Evolutionary conservation across 768 basidiomycete genomes (phyloP).

Genomic region (Pulveroboletus sp.): DNA sequence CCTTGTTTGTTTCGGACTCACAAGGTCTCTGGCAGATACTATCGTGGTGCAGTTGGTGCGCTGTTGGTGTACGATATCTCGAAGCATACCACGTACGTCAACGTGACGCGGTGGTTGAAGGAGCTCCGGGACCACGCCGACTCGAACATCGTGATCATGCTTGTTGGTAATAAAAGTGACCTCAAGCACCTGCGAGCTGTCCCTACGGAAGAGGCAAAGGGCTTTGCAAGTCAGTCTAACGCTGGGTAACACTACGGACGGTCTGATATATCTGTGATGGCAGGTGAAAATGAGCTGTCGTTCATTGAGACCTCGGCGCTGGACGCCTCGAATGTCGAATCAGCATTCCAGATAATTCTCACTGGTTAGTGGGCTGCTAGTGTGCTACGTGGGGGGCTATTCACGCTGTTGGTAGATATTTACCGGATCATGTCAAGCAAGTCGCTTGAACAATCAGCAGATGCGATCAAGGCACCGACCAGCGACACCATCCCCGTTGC

Average conservation of each 20-base stretch:
- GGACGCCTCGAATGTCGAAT: constrained; percentile 98
- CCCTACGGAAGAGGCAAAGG: constrained; percentile 95
- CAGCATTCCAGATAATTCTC: constrained; percentile 95
- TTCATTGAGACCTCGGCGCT: constrained; percentile 99
- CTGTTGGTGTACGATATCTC: constrained; percentile 93
- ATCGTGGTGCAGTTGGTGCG: constrained; percentile 93
- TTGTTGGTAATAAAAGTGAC: constrained; percentile 98
- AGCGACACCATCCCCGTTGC: constrained; percentile 85
- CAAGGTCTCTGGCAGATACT: constrained; percentile 57
- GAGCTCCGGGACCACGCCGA: constrained; percentile 94
- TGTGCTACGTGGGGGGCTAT: not conserved
- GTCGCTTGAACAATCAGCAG: constrained; percentile 77
- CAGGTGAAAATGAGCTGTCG: constrained; percentile 86
- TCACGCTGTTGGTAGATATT: constrained; percentile 59
- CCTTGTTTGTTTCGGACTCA: not conserved
- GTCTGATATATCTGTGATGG: not conserved
- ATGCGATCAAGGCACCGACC: constrained; percentile 72
- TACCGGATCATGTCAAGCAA: constrained; percentile 97
- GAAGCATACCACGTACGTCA: constrained; percentile 91
- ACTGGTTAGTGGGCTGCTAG: constrained; percentile 52
- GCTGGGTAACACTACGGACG: not conserved
- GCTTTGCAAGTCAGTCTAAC: constrained; percentile 68
- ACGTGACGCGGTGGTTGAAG: constrained; percentile 94
- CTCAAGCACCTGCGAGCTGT: constrained; percentile 96
- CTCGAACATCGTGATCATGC: constrained; percentile 91